Base-by-base conservation (phyloP, 2,329 filamentous ascomycete genomes). In the Myriangium duriaei region DNA sequence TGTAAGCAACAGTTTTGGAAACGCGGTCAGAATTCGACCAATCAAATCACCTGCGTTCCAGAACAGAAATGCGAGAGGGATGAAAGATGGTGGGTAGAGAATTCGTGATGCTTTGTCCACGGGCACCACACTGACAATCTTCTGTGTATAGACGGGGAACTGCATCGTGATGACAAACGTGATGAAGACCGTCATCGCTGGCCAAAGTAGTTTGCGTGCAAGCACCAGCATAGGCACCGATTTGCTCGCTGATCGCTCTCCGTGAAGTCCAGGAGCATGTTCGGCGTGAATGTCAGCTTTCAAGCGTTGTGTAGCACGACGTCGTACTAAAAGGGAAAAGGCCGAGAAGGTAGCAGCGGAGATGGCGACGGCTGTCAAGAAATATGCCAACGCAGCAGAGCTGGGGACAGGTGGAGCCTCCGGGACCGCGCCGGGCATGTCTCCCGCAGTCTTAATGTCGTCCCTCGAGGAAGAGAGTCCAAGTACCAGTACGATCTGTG, bases 1-100 rank as follows among this genome's bases (percentile, higher is more conserved):
- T 0, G 71, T 71, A 6, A 85, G 60, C 3, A 56, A 56, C 46
- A 79, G 50, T 54, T 65, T 39, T 54, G 79, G 58, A 59, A 71
- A 46, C 55, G 71, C 64, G 1, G 85, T 79, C 1, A 74, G 56
- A 13, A 93, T 61, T 6, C 91, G 75, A 4, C 91, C 91, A 11
- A 73, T 45, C 5, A 96, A 65, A 55, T 96, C 91, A 30, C 91
- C 91, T 2, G 79, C 56, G 54, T 96, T 98, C 91, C 91, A 98
- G 54, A 91, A 74, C 42, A 96, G 74, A 59, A 96, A 93, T 3
- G 74, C 85, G 1, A 95, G 68, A 0, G 91, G 87, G 41, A 96
- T 87, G 57, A 96, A 98, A 11, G 79, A 76, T 1, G 76, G 68
- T 0, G 83, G 75, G 37, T 76, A 73, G 47, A 92, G 73, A 11